These are phyloP conservation scores for Gossypium turneri DNA, from an alignment of 345 rosid genomes.

Conservation along the genomic window DNA sequence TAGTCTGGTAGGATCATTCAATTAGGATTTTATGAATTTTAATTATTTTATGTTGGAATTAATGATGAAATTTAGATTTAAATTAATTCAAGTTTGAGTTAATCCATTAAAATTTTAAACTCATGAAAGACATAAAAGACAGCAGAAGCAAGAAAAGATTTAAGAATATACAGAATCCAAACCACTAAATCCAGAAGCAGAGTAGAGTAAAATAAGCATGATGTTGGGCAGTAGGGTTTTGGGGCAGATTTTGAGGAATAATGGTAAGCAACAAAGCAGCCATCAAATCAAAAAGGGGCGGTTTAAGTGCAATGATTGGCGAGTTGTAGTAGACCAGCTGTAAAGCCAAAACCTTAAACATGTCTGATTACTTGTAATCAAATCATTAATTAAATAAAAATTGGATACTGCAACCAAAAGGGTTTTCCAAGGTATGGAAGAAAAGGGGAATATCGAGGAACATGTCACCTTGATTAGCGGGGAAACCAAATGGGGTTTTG, in stretches of 20 bases:
- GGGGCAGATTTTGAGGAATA: conserved; percentile 10
- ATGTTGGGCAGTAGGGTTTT: neutral
- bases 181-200: neutral
- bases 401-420: conserved; percentile 3
- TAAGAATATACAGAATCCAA: neutral
- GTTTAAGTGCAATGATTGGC: conserved; percentile 23
- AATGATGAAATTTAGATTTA: no score
- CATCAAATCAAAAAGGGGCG: neutral
- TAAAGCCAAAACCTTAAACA: neutral
- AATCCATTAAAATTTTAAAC: no score
- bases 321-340: conserved; percentile 34
- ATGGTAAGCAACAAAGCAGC: neutral
- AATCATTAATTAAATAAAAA: neutral
- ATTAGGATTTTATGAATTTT: no score
- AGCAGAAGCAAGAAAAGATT: neutral
- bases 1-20: neutral
- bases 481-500: conserved; percentile 16
- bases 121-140: neutral
- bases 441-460: conserved; percentile 31
- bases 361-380: neutral
- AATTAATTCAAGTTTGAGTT: no score
- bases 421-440: neutral
- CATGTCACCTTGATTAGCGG: conserved; percentile 51
- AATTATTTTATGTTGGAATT: no score
- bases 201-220: neutral